Conservation (phyloP, 2,329 filamentous ascomycete genomes). For the Stachybotrys elegans region DNA sequence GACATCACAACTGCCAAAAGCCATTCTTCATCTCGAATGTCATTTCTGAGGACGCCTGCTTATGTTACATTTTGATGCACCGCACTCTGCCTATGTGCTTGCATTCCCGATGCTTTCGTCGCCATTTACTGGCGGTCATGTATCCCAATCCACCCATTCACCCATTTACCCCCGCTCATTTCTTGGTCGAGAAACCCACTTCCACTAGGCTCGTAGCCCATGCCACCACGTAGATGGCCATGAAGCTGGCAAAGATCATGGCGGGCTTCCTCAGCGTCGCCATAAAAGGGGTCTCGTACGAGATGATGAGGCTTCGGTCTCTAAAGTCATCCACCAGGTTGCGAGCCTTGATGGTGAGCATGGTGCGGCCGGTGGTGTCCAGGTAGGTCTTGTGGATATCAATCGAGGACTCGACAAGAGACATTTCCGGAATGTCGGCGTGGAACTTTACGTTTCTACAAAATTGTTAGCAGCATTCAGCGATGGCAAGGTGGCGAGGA, state of each 20-base stretch:
- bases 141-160: too few species aligned
- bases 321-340: slow-evolving; percentile 90
- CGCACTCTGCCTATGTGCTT: too few species aligned
- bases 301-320: slow-evolving; percentile 76
- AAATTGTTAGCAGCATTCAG: slow-evolving; percentile 28
- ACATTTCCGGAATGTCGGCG: slow-evolving; percentile 62
- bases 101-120: too few species aligned
- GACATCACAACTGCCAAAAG: too few species aligned
- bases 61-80: slow-evolving; percentile 10
- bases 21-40: slow-evolving; percentile 11
- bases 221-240: slow-evolving; percentile 68
- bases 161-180: slow-evolving; percentile 23
- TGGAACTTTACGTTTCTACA: slow-evolving; percentile 72
- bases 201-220: slow-evolving; percentile 77
- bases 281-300: slow-evolving; percentile 76
- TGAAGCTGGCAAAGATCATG: slow-evolving; percentile 67
- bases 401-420: slow-evolving; percentile 53
- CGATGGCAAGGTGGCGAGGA: slow-evolving; percentile 11
- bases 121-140: too few species aligned
- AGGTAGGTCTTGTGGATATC: slow-evolving; percentile 83
- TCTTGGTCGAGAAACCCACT: slow-evolving; percentile 63
- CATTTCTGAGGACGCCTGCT: slow-evolving; percentile 10
- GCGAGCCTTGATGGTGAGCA: slow-evolving; percentile 70
- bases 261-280: slow-evolving; percentile 82
- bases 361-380: slow-evolving; percentile 85